Percentiles rank a stretch among this genome's conserved stretches.
Evolutionary conservation across 2,329 filamentous ascomycete species (phyloP).

Genomic region (Celoporthe dispersa): DNA sequence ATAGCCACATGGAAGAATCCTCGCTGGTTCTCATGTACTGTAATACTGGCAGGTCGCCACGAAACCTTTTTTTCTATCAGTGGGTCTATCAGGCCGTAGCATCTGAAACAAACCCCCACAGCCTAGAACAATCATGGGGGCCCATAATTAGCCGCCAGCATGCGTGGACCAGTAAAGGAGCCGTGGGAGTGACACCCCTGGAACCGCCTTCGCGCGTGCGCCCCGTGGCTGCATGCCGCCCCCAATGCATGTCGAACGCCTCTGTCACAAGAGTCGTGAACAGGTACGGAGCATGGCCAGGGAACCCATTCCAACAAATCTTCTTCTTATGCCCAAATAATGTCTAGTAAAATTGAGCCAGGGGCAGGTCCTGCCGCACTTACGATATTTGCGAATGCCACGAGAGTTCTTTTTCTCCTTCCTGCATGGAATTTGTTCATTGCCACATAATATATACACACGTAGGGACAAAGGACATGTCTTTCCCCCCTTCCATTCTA

Average conservation of each 20-base stretch:
- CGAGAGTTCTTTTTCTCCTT: neutral
- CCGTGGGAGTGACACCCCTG: neutral
- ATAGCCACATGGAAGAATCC: neutral
- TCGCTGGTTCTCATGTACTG: neutral
- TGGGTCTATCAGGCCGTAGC: neutral
- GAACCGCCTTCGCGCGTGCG: neutral
- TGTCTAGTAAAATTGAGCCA: neutral
- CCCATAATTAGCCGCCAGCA: conserved; percentile 2
- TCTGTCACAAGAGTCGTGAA: neutral
- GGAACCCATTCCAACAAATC: neutral
- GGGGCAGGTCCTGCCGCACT: neutral
- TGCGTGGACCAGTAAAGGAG: neutral
- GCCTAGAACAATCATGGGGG: neutral
- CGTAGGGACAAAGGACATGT: neutral
- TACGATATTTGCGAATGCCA: neutral
- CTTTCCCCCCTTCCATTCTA: neutral
- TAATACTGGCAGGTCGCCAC: neutral
- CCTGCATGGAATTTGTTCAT: neutral
- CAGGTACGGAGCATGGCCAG: neutral
- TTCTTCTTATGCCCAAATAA: neutral
- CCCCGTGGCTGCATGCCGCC: neutral
- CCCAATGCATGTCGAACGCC: neutral
- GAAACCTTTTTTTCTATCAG: neutral
- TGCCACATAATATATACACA: neutral
- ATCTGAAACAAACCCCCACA: conserved; percentile 3